Conservation (phyloP, 148 eudicot genomes). For the Rhododendron ferrugineum region DNA sequence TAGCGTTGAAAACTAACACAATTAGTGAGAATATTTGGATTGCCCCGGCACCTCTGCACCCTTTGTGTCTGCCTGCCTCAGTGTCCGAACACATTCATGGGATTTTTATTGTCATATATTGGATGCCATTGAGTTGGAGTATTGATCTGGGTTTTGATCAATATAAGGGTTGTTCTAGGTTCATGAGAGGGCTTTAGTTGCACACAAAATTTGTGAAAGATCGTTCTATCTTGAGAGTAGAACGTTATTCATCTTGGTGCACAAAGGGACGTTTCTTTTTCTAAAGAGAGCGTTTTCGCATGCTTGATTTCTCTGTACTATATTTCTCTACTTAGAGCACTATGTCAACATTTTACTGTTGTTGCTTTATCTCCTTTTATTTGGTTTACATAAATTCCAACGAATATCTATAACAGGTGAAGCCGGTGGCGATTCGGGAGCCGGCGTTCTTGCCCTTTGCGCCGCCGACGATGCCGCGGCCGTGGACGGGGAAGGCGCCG, state of each 20-base stretch:
- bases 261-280: neutral
- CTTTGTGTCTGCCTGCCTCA: neutral
- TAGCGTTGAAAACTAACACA: too few species aligned
- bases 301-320: neutral
- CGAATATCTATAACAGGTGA: constrained; percentile 5
- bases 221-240: neutral
- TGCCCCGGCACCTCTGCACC: neutral
- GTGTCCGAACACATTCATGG: neutral
- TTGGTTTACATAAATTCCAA: neutral
- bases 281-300: neutral
- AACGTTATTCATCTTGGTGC: neutral
- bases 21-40: neutral
- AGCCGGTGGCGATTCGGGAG: constrained; percentile 72
- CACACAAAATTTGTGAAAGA: neutral
- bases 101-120: neutral
- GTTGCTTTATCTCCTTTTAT: neutral
- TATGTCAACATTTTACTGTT: neutral
- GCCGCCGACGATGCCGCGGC: constrained; percentile 82
- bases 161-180: neutral
- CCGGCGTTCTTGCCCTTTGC: constrained; percentile 92
- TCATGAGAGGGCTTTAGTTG: neutral
- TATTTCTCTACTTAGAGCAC: neutral
- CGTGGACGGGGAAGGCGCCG: constrained; percentile 97
- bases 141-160: neutral
- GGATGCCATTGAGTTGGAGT: neutral